Conservation (phyloP, 768 basidiomycete genomes). For the Trametes sanguinea region DNA sequence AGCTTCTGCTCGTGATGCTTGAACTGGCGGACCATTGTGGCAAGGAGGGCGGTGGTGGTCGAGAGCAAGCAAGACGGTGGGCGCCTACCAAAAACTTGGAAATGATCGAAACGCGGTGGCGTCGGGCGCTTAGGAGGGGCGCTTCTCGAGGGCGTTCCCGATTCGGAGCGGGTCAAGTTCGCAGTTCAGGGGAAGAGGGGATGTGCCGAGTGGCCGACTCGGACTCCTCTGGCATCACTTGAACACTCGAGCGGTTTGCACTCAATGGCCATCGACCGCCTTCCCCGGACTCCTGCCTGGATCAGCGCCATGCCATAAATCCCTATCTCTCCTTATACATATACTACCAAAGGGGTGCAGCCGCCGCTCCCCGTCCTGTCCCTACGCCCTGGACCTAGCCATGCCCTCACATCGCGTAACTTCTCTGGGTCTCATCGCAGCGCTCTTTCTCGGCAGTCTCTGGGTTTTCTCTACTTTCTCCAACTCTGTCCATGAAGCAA, state of each 20-base stretch:
- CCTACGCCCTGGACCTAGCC: neutral
- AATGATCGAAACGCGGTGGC: neutral
- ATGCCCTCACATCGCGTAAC: slow-evolving; percentile 1
- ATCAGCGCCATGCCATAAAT: neutral
- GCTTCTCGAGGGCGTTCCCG: neutral
- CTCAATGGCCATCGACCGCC: too few relatives aligned
- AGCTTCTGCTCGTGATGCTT: slow-evolving; percentile 96
- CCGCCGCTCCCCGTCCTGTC: neutral
- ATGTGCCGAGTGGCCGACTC: neutral
- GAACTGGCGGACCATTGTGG: slow-evolving; percentile 82
- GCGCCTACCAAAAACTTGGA: slow-evolving; percentile 15
- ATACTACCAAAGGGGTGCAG: neutral
- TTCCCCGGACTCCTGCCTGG: too few relatives aligned
- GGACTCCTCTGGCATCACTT: too few relatives aligned
- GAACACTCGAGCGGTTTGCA: too few relatives aligned
- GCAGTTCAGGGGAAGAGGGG: neutral
- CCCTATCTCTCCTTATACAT: neutral
- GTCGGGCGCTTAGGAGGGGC: neutral
- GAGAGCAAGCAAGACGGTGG: slow-evolving; percentile 1
- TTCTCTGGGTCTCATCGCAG: slow-evolving; percentile 1
- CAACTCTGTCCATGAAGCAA: neutral
- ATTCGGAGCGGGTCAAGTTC: slow-evolving; percentile 3
- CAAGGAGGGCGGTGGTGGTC: slow-evolving; percentile 7
- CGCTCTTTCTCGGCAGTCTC: neutral
- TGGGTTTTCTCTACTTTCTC: slow-evolving; percentile 8